phyloP scores from a whole-genome alignment of 495 filamentous ascomycete species.

The Massariosphaeria phaeospora region DNA sequence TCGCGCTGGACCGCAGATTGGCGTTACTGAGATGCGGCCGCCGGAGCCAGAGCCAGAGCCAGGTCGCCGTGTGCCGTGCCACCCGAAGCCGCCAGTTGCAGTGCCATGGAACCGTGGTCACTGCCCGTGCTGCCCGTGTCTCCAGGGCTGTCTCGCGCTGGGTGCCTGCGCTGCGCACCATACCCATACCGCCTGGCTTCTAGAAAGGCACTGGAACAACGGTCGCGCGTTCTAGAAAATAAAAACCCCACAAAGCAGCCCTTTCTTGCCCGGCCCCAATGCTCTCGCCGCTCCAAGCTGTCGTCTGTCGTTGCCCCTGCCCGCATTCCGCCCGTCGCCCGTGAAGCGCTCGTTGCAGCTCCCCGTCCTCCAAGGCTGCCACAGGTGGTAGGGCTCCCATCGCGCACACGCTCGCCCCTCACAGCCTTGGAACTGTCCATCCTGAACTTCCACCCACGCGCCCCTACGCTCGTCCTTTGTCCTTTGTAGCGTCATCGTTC shows the following conservation, averaged over 20 bases:
- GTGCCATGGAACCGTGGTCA: background rate
- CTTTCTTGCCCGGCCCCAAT: no score
- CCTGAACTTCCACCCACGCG: no score
- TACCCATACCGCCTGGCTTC: background rate
- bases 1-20: background rate
- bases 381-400: no score
- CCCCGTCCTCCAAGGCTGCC: background rate
- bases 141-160: background rate
- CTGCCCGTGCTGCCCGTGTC: background rate
- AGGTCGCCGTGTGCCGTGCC: background rate
- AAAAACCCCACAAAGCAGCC: background rate
- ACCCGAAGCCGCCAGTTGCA: constrained; percentile 4
- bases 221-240: constrained; percentile 1
- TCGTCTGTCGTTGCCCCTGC: no score
- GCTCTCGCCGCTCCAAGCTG: background rate
- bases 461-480: background rate
- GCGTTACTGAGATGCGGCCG: no score
- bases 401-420: no score
- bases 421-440: no score
- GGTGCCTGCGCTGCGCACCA: background rate
- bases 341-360: background rate
- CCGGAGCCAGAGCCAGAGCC: background rate
- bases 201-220: background rate
- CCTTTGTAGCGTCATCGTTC: constrained; percentile 4
- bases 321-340: background rate